phyloP scores from a whole-genome alignment of 2,329 filamentous ascomycete species.

The Penicillium palitans region DNA sequence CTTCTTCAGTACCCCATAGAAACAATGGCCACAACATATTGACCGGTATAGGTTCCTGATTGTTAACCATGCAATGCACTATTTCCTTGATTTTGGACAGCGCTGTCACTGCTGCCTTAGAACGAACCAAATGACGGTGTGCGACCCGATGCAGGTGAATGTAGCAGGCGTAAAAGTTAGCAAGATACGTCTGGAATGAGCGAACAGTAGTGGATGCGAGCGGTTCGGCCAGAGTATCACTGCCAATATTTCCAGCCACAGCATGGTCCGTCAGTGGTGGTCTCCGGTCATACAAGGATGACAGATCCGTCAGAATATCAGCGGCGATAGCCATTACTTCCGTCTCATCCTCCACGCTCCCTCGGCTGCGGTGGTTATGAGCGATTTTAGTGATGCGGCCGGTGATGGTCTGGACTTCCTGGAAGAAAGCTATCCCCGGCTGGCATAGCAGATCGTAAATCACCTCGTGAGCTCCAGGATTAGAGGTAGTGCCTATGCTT shows the following conservation, averaged over 20 bases:
- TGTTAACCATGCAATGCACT: background rate
- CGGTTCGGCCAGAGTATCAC: slow-evolving; percentile 49
- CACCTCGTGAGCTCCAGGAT: background rate
- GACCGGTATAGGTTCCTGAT: slow-evolving; percentile 41
- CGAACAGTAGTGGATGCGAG: slow-evolving; percentile 54
- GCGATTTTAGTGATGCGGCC: slow-evolving; percentile 59
- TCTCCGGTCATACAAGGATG: slow-evolving; percentile 52
- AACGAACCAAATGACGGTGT: slow-evolving; percentile 50
- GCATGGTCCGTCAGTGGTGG: slow-evolving; percentile 59
- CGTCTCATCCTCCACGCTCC: slow-evolving; percentile 59
- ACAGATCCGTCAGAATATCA: slow-evolving; percentile 53
- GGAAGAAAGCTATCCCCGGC: slow-evolving; percentile 47
- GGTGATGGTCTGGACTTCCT: slow-evolving; percentile 60
- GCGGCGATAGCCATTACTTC: slow-evolving; percentile 59
- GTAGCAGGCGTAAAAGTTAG: slow-evolving; percentile 58
- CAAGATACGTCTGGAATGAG: slow-evolving; percentile 57
- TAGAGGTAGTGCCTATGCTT: background rate
- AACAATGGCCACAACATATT: slow-evolving; percentile 60
- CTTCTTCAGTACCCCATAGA: slow-evolving; percentile 58
- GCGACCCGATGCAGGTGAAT: slow-evolving; percentile 60
- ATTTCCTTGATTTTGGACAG: background rate
- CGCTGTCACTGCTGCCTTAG: background rate
- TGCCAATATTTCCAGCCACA: slow-evolving; percentile 51
- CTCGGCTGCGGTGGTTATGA: slow-evolving; percentile 57
- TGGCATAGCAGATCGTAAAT: background rate